Evolutionary conservation across 495 filamentous ascomycete genomes (phyloP).

Genomic region (Neurospora pannonica): DNA sequence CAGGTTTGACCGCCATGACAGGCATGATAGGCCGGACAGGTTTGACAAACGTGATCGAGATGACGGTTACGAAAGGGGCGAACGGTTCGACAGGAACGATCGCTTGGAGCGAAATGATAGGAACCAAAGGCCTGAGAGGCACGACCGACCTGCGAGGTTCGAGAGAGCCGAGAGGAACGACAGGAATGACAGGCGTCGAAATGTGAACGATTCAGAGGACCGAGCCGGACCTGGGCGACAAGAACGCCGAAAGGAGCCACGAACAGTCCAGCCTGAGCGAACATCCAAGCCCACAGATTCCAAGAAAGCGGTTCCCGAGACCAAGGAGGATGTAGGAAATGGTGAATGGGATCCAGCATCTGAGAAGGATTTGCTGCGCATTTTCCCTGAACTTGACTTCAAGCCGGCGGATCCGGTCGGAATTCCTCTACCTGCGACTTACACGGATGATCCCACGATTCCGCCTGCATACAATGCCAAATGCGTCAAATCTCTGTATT

Average conservation of each 20-base stretch:
- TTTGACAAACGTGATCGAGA: not conserved
- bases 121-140: not conserved
- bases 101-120: not conserved
- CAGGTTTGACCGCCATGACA: not conserved
- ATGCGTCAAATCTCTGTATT: conserved; percentile 38
- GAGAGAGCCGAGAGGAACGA: not conserved
- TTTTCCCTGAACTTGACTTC: conserved; percentile 26
- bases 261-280: not conserved
- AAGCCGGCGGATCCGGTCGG: conserved; percentile 34
- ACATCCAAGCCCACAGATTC: not conserved
- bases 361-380: conserved; percentile 29
- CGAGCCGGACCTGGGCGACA: not conserved
- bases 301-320: not conserved
- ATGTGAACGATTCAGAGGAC: not conserved
- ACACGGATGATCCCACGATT: conserved; percentile 35
- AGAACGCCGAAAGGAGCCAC: not conserved
- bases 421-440: conserved; percentile 29
- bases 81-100: not conserved
- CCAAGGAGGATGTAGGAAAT: conserved; percentile 6
- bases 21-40: not conserved
- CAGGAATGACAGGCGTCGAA: not conserved
- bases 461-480: conserved; percentile 34
- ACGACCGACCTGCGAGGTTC: not conserved
- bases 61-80: not conserved
- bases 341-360: conserved; percentile 26